Conservation (phyloP, 139 green algal species). For the Volvox africanus region DNA sequence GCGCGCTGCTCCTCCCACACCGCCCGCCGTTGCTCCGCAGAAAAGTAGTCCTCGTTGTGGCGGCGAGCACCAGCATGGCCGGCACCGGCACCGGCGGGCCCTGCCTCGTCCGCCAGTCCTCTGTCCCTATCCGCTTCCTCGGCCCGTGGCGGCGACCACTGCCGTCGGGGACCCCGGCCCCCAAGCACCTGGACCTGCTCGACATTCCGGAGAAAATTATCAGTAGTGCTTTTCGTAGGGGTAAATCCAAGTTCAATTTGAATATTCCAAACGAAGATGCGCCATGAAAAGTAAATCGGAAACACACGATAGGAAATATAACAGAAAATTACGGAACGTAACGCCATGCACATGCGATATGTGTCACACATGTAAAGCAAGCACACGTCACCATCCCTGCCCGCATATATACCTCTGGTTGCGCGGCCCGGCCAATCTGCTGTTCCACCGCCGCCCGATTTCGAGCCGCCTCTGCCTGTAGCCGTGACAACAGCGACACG, state of each 20-base stretch:
- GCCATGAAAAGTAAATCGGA: too few species aligned
- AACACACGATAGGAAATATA: too few species aligned
- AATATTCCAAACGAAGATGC: too few species aligned
- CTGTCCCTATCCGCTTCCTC: neutral
- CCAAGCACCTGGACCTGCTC: conserved; percentile 18
- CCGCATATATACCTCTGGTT: conserved; percentile 21
- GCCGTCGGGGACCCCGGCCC: neutral
- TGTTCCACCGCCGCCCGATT: conserved; percentile 46
- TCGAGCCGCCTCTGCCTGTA: conserved; percentile 44
- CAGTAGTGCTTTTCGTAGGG: too few species aligned
- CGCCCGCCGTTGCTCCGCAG: conserved; percentile 52
- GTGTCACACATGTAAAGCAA: too few species aligned
- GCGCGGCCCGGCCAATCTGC: conserved; percentile 6
- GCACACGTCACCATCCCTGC: too few species aligned
- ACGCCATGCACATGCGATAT: too few species aligned
- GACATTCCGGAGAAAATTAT: too few species aligned
- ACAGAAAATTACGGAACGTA: too few species aligned
- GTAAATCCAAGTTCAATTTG: too few species aligned
- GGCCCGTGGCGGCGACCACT: conserved; percentile 36
- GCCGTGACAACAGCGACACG: neutral
- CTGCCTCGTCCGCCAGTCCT: neutral
- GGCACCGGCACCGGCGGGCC: neutral
- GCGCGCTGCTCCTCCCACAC: conserved; percentile 69
- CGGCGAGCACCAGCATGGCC: neutral
- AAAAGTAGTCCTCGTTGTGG: conserved; percentile 9